Evolutionary conservation across 2,329 filamentous ascomycete species (phyloP).

Genomic region (Botrytis medusae): DNA sequence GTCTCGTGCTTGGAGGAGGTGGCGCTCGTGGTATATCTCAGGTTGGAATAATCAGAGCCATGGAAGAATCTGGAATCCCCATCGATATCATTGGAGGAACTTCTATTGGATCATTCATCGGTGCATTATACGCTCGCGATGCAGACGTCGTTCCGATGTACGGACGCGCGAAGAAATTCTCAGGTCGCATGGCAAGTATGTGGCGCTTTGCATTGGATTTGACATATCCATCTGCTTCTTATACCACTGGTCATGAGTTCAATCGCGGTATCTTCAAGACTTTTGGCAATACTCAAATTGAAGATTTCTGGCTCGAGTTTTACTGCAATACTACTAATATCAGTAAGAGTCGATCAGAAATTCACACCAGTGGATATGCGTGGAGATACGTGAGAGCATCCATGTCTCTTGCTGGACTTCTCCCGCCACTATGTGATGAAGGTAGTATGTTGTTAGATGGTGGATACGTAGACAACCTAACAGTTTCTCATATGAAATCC

Average conservation of each 20-base stretch:
- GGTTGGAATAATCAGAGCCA: conserved; percentile 87
- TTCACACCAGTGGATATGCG: conserved; percentile 93
- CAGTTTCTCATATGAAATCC: conserved; percentile 94
- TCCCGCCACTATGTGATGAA: conserved; percentile 94
- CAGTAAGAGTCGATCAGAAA: conserved; percentile 86
- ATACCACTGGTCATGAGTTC: conserved; percentile 98
- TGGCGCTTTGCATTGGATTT: conserved; percentile 97
- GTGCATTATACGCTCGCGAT: conserved; percentile 91
- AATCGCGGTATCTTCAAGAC: conserved; percentile 99
- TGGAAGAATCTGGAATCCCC: conserved; percentile 94
- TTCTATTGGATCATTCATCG: conserved; percentile 94
- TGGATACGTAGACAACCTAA: conserved; percentile 95
- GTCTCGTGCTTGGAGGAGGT: conserved; percentile 89
- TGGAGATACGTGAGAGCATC: conserved; percentile 97
- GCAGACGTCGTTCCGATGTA: conserved; percentile 97
- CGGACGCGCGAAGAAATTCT: conserved; percentile 93
- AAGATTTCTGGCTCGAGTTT: conserved; percentile 98
- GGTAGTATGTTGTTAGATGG: conserved; percentile 96
- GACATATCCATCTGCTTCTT: conserved; percentile 94
- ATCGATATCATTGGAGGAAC: conserved; percentile 95
- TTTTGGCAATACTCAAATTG: conserved; percentile 94
- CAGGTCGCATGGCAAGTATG: conserved; percentile 97
- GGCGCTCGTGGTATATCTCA: conserved; percentile 91
- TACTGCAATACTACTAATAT: conserved; percentile 99
- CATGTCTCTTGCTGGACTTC: conserved; percentile 90